Evolutionary conservation across 1,284 basidiomycete species (phyloP).

Genomic region (Pseudozyma hubeiensis): DNA sequence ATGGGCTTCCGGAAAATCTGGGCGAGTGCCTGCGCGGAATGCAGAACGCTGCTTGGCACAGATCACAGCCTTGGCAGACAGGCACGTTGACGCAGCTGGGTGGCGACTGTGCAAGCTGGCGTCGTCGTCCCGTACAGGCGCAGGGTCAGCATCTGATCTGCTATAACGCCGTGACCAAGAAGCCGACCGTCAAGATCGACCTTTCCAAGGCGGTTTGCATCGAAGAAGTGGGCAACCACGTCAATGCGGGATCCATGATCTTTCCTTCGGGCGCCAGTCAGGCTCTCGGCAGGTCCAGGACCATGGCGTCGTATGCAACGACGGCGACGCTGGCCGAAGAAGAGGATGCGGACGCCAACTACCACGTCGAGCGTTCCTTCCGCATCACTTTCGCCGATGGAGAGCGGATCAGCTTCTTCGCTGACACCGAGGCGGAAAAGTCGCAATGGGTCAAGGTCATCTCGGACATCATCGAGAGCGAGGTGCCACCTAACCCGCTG

Average conservation of each 20-base stretch:
- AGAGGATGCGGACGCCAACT: slow-evolving; percentile 76
- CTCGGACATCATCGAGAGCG: slow-evolving; percentile 47
- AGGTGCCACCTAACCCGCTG: slow-evolving; percentile 55
- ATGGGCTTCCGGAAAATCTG: slow-evolving; percentile 86
- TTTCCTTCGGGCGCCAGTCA: slow-evolving; percentile 33
- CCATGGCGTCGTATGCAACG: slow-evolving; percentile 36
- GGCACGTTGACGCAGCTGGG: slow-evolving; percentile 94
- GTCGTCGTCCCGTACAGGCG: slow-evolving; percentile 84
- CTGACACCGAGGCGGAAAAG: slow-evolving; percentile 90
- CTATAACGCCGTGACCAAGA: slow-evolving; percentile 93
- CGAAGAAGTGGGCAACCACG: slow-evolving; percentile 78
- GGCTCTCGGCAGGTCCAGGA: slow-evolving; percentile 29
- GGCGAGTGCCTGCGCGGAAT: slow-evolving; percentile 92
- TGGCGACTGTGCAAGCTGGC: slow-evolving; percentile 91
- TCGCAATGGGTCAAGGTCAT: slow-evolving; percentile 78
- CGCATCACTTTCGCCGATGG: slow-evolving; percentile 82
- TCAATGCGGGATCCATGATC: slow-evolving; percentile 33
- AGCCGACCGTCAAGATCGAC: slow-evolving; percentile 88
- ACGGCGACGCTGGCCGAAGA: slow-evolving; percentile 40
- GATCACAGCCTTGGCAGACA: slow-evolving; percentile 80
- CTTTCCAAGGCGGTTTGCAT: slow-evolving; percentile 83
- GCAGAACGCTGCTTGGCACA: slow-evolving; percentile 88
- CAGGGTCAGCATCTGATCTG: slow-evolving; percentile 88
- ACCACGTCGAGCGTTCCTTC: slow-evolving; percentile 82
- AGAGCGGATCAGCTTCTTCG: slow-evolving; percentile 87